These are phyloP conservation scores for Magnolia changhungtana DNA, from an alignment of 164 flowering plant species.

Conservation along the genomic window DNA sequence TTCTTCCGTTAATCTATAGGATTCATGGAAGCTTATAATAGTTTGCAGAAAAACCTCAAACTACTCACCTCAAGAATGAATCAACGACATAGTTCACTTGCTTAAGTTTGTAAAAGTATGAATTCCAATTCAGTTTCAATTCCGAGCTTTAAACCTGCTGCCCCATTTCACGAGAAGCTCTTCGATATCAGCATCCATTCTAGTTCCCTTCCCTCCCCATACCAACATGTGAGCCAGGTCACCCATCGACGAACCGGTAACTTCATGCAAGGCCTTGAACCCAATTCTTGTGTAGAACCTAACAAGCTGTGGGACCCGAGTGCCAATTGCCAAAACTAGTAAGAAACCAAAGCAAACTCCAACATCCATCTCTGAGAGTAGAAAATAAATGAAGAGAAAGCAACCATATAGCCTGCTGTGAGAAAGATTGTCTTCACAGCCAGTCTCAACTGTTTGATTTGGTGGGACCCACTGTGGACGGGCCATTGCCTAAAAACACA, in stretches of 20 bases:
- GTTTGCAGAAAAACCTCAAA: neutral
- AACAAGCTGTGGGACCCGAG: constrained; percentile 54
- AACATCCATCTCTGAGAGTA: neutral
- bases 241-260: constrained; percentile 54
- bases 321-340: neutral
- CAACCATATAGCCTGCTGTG: too few relatives aligned
- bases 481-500: too few relatives aligned
- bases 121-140: neutral
- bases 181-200: constrained; percentile 73
- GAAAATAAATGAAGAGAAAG: neutral
- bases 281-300: constrained; percentile 81
- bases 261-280: constrained; percentile 69
- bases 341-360: neutral
- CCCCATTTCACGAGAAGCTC: constrained; percentile 76
- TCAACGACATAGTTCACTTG: neutral
- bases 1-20: neutral
- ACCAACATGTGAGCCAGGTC: constrained; percentile 69
- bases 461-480: too few relatives aligned
- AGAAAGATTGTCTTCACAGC: too few relatives aligned
- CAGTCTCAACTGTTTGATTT: neutral
- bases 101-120: neutral
- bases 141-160: constrained; percentile 43
- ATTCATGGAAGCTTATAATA: neutral
- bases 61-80: neutral
- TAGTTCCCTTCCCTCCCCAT: constrained; percentile 86